phyloP scores from a whole-genome alignment of 441 rosid genomes.

The Pelargonium cotyledonis region DNA sequence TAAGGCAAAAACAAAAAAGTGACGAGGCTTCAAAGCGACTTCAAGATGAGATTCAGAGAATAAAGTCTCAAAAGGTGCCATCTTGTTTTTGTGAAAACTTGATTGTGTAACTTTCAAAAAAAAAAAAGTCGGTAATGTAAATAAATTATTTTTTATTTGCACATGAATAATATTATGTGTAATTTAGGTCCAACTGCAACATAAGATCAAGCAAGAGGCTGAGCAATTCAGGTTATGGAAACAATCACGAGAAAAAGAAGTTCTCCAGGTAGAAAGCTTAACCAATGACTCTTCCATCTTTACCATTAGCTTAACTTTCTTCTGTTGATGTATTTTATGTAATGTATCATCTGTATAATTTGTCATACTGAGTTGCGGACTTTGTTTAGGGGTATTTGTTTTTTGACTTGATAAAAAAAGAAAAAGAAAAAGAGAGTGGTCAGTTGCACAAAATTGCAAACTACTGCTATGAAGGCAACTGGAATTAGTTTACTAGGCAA shows the following conservation, averaged over 20 bases:
- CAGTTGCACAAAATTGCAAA: too few relatives aligned
- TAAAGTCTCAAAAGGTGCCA: slow-evolving; percentile 76
- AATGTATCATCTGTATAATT: background rate
- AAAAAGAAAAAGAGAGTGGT: too few relatives aligned
- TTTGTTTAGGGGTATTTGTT: background rate
- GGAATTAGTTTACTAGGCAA: too few relatives aligned
- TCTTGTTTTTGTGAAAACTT: slow-evolving; percentile 8
- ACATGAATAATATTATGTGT: slow-evolving; percentile 15
- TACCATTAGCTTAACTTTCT: background rate
- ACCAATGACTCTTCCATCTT: background rate
- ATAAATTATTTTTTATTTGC: slow-evolving; percentile 1
- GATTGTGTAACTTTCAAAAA: background rate
- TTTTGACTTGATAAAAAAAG: too few relatives aligned
- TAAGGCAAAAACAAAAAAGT: slow-evolving; percentile 94
- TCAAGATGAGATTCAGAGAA: slow-evolving; percentile 90
- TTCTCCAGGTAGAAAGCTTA: slow-evolving; percentile 65
- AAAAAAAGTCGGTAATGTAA: background rate
- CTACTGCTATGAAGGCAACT: too few relatives aligned
- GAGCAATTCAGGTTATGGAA: slow-evolving; percentile 93
- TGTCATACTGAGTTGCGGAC: background rate
- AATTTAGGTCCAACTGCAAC: slow-evolving; percentile 82
- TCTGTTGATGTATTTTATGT: background rate
- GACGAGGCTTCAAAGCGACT: slow-evolving; percentile 80
- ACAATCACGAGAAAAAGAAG: slow-evolving; percentile 90
- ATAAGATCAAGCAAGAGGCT: slow-evolving; percentile 95